Conservation (phyloP, 352 stramenopile genomes). For the Globisporangium carolinianum region DNA sequence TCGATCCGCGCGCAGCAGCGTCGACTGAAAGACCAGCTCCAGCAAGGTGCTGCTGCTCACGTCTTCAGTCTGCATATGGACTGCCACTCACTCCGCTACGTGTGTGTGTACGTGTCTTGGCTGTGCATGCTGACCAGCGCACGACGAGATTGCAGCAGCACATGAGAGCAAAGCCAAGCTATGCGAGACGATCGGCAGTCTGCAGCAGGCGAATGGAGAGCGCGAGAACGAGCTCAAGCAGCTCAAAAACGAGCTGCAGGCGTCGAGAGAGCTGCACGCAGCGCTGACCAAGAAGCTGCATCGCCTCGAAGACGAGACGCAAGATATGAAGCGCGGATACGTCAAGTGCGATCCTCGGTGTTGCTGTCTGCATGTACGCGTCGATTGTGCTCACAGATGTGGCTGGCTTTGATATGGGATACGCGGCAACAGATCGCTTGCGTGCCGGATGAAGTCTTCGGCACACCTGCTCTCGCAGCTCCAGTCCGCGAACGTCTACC, state of each 20-base stretch:
- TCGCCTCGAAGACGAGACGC: conserved; percentile 25
- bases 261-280: conserved; percentile 36
- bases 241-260: conserved; percentile 36
- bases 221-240: conserved; percentile 34
- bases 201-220: conserved; percentile 42
- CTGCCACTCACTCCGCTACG: too few relatives aligned
- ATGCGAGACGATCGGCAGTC: conserved; percentile 47
- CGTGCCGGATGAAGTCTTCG: conserved; percentile 46
- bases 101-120: background rate
- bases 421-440: conserved; percentile 34
- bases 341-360: conserved; percentile 23
- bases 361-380: too few relatives aligned
- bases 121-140: conserved; percentile 17
- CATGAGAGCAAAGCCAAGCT: conserved; percentile 40
- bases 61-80: background rate
- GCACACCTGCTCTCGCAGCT: conserved; percentile 38
- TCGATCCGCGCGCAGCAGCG: conserved; percentile 39
- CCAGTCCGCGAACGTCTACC: conserved; percentile 17
- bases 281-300: conserved; percentile 40
- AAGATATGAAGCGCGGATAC: conserved; percentile 48
- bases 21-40: conserved; percentile 50
- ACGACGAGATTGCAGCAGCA: conserved; percentile 43
- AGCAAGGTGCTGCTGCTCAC: conserved; percentile 20
- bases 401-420: background rate
- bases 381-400: background rate